A percentile compares a stretch with the other conserved stretches of the same genome.
phyloP scores from a whole-genome alignment of 192 early-diverging fungal species.

The Coemansia sp. region DNA sequence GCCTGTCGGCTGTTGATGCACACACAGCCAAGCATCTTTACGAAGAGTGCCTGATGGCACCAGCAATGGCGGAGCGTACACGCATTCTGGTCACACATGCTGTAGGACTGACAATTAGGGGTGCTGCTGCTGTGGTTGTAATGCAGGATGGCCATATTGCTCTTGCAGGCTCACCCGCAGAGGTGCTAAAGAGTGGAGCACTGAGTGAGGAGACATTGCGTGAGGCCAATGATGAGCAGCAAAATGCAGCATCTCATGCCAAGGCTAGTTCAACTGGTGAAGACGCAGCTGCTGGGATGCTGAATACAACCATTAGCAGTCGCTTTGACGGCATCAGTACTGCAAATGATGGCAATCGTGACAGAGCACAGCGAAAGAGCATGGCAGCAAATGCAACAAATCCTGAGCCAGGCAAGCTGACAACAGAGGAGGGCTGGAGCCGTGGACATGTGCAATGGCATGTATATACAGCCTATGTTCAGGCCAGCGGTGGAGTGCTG shows the following conservation, averaged over 20 bases:
- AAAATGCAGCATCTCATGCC: conserved; percentile 21
- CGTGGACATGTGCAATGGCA: conserved; percentile 71
- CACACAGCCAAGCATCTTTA: conserved; percentile 88
- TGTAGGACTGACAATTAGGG: conserved; percentile 64
- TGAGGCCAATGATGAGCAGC: conserved; percentile 31
- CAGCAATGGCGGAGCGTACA: conserved; percentile 71
- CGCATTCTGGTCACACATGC: conserved; percentile 90
- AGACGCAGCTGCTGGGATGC: conserved; percentile 25
- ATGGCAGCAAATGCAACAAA: neutral
- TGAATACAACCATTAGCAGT: conserved; percentile 9
- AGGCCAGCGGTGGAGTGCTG: conserved; percentile 62
- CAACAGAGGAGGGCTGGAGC: conserved; percentile 75
- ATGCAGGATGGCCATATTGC: conserved; percentile 65
- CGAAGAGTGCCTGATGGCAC: conserved; percentile 67
- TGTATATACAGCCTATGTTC: conserved; percentile 76
- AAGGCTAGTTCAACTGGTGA: conserved; percentile 13
- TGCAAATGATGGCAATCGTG: neutral
- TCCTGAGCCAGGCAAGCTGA: conserved; percentile 58
- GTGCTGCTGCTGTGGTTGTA: conserved; percentile 57
- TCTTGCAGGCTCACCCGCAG: conserved; percentile 52
- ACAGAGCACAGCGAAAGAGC: neutral
- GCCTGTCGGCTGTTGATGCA: conserved; percentile 93
- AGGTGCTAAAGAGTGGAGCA: conserved; percentile 34
- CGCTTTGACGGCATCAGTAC: conserved; percentile 26
- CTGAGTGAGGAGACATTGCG: conserved; percentile 38